Evolutionary conservation across 2,329 filamentous ascomycete genomes (phyloP), one percentile per base, ranked within the genome.

Genomic region (Apiospora marii): DNA sequence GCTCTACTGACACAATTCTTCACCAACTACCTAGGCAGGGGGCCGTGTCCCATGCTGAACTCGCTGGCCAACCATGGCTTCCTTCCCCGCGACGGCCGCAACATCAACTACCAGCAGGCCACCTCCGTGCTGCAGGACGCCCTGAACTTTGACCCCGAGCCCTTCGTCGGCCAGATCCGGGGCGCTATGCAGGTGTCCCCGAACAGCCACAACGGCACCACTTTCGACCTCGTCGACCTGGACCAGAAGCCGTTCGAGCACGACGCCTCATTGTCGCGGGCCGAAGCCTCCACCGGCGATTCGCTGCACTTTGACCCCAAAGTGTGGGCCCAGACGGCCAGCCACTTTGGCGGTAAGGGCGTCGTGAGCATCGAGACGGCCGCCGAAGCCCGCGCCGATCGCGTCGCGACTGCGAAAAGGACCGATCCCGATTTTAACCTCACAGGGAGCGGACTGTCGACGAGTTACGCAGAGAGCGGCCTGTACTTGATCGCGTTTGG

Each of bases 31-130:
- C 16, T 7, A 73, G 72, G 70, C 41, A 68, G 72, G 14, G 58
- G 67, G 30, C 70, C 72, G 8, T 73, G 72, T n/a, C 72, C 72
- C 44, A 71, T 71, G n/a, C 34, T 73, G 8, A 73, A 73, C 46
- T 68, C 72, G 12, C 43, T 73, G 44, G 70, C 70, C 3, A 73
- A 73, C 70, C 72, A 73, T 43, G 72, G 70, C 22, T 71, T 70
- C 34, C 67, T 73, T 7, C 70, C 70, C 4, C 72, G 34, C 46
- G 69, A 71, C 27, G 72, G 72, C 22, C 53, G 16, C 22, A 44
- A 61, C 49, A 71, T 71, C 41, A 10, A 16, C 69, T n/a, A 12
- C 22, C 37, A 64, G 41, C 41, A 46, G 1, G 41, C 48, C n/a
- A 61, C 30, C 12, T 44, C 48, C 24, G 67, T 51, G 13, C 71